phyloP scores from a whole-genome alignment of 305 asterid genomes.

The Fraxinus latifolia region DNA sequence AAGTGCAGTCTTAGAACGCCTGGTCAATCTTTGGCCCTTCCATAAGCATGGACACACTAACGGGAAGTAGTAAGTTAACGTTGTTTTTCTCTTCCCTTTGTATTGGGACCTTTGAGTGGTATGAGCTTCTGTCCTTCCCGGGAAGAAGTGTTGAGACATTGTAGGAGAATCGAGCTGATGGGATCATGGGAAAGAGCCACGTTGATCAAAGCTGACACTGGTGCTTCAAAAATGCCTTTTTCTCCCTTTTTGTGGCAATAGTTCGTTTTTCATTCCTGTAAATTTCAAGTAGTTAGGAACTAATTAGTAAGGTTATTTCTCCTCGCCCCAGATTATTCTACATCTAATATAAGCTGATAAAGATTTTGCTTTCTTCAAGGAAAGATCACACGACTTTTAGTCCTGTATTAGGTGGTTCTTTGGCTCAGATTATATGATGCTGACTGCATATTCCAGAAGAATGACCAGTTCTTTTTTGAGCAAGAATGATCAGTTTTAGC shows the following conservation, averaged over 20 bases:
- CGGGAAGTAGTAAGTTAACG: constrained; percentile 31
- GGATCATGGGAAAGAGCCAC: background rate
- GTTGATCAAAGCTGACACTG: background rate
- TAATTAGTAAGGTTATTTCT: background rate
- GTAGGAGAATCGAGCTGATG: constrained; percentile 10
- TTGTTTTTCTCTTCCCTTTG: background rate
- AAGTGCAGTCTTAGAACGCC: constrained; percentile 91
- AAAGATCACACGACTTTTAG: background rate
- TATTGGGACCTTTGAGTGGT: background rate
- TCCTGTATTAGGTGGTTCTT: background rate
- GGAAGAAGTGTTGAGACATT: background rate
- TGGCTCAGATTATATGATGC: background rate
- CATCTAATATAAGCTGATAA: background rate
- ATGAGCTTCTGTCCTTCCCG: background rate
- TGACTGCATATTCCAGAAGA: background rate
- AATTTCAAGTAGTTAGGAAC: background rate
- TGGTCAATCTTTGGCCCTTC: constrained; percentile 91
- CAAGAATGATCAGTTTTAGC: background rate
- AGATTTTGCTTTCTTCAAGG: background rate
- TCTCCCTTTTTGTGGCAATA: background rate
- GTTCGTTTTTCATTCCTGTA: background rate
- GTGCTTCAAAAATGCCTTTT: background rate
- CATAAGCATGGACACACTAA: constrained; percentile 54
- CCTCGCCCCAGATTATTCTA: background rate
- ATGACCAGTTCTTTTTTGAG: background rate